Evolutionary conservation across 768 basidiomycete genomes (phyloP).

Genomic region (Cystofilobasidium bisporidii): DNA sequence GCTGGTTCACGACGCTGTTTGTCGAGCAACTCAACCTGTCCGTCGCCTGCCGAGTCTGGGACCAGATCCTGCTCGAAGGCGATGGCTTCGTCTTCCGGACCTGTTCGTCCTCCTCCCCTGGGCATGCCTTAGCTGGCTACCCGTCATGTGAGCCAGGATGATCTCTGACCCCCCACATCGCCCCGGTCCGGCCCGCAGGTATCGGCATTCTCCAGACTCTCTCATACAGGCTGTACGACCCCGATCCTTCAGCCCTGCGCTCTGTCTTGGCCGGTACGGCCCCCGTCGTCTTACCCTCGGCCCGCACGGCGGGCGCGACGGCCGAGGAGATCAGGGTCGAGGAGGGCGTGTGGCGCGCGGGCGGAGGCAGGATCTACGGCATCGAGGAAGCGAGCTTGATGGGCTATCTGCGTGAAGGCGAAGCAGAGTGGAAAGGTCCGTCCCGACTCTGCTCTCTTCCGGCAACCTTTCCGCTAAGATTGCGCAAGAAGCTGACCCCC

Average conservation of each 20-base stretch:
- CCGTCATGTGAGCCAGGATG: too few species aligned
- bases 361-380: constrained; percentile 14
- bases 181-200: background rate
- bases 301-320: constrained; percentile 35
- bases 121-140: too few species aligned
- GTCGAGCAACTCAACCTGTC: constrained; percentile 21
- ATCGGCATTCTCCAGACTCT: constrained; percentile 20
- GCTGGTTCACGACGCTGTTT: constrained; percentile 23
- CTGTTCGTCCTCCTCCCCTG: constrained; percentile 1
- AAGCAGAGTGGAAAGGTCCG: constrained; percentile 21
- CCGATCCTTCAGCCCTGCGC: constrained; percentile 1
- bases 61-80: constrained; percentile 25
- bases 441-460: background rate
- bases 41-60: constrained; percentile 19
- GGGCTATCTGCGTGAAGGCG: constrained; percentile 2
- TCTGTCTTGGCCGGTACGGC: constrained; percentile 13
- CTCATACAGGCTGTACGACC: constrained; percentile 16
- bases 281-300: constrained; percentile 6
- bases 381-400: constrained; percentile 17
- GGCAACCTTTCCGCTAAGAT: too few species aligned
- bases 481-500: too few species aligned
- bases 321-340: constrained; percentile 51
- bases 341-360: constrained; percentile 31
- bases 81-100: constrained; percentile 25
- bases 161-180: too few species aligned